Conservation (phyloP, 345 rosid genomes). For the Euphorbia pulcherrima region DNA sequence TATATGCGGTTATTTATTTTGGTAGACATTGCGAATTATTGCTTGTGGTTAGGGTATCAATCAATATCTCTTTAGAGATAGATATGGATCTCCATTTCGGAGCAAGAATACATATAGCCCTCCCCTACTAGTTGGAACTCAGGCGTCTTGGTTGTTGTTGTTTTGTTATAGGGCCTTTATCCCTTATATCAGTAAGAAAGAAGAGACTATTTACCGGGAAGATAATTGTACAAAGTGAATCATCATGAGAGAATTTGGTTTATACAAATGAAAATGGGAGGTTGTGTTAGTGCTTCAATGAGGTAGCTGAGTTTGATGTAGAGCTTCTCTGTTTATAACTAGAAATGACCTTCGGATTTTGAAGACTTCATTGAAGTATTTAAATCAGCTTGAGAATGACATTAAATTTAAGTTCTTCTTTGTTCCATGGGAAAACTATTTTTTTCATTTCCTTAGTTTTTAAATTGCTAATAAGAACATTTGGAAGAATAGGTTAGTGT, state of each 20-base stretch:
- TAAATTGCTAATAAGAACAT: not conserved
- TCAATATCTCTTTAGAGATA: not conserved
- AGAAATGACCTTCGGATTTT: not conserved
- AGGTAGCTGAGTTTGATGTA: not conserved
- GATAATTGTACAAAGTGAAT: not conserved
- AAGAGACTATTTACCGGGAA: not conserved
- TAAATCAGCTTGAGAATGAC: conserved; percentile 1
- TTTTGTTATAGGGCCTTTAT: not conserved
- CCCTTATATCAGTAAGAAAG: not conserved
- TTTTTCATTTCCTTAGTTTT: too few relatives aligned
- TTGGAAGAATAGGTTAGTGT: not conserved
- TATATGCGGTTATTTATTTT: not conserved
- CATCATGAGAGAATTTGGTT: not conserved
- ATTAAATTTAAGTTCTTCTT: not conserved
- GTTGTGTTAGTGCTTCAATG: not conserved
- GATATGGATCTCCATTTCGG: not conserved
- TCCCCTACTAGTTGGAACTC: not conserved
- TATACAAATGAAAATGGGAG: not conserved
- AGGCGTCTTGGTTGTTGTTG: not conserved
- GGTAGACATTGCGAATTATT: not conserved
- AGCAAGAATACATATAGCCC: not conserved
- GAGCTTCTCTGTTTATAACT: not conserved
- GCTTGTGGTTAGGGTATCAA: not conserved
- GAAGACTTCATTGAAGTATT: not conserved
- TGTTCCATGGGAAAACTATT: too few relatives aligned